Conservation (phyloP, 31 red algal species). For the Asparagopsis taxiformis region DNA sequence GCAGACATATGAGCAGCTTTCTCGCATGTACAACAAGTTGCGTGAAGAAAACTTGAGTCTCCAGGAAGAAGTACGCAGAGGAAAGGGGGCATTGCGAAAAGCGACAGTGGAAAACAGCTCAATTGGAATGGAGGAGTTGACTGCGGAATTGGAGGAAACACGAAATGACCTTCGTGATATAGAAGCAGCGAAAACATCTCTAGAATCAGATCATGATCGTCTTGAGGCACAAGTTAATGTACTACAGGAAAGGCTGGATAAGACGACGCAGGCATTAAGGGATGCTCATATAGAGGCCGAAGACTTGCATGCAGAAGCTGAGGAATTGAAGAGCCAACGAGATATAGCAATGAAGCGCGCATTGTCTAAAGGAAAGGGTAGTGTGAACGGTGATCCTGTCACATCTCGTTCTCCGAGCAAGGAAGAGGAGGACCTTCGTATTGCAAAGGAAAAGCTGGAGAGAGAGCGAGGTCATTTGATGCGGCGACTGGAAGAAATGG, state of each 20-base stretch:
- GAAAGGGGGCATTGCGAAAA: background rate
- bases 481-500: conserved; percentile 25
- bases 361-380: conserved; percentile 29
- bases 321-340: conserved; percentile 39
- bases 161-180: conserved; percentile 25
- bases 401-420: background rate
- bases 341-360: conserved; percentile 54
- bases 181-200: conserved; percentile 20
- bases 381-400: conserved; percentile 2
- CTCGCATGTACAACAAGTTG: conserved; percentile 38
- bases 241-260: conserved; percentile 28
- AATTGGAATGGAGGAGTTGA: background rate
- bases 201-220: conserved; percentile 43
- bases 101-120: background rate
- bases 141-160: conserved; percentile 11
- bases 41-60: conserved; percentile 26
- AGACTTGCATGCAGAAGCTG: conserved; percentile 5
- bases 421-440: conserved; percentile 35
- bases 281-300: conserved; percentile 36
- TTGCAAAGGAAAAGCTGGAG: conserved; percentile 18
- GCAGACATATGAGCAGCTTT: conserved; percentile 29
- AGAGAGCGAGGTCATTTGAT: conserved; percentile 25
- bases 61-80: background rate
- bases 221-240: conserved; percentile 21
- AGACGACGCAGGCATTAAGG: conserved; percentile 20